Percentiles rank a stretch among this genome's conserved stretches.
These are phyloP conservation scores for Dictyostelium brefeldianum DNA, from an alignment of 78 protist genomes.

Conservation along the genomic window DNA sequence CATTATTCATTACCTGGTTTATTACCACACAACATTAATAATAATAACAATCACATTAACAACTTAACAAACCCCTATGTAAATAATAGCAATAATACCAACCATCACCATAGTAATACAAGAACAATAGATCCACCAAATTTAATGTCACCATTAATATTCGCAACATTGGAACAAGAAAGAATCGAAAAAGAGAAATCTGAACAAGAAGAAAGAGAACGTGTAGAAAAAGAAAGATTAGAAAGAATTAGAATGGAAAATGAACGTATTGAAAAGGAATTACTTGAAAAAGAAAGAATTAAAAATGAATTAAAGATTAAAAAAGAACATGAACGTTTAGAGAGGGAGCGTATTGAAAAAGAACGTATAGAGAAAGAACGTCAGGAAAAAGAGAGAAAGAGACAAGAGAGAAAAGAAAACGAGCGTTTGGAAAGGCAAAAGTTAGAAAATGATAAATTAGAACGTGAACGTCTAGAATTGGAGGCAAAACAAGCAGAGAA, in stretches of 20 bases:
- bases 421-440: background rate
- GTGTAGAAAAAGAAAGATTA: background rate
- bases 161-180: conserved; percentile 5
- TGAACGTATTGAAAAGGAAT: background rate
- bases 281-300: background rate
- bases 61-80: background rate
- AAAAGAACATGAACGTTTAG: background rate
- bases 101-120: background rate
- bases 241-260: background rate
- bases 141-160: background rate
- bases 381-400: background rate
- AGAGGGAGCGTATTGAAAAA: background rate
- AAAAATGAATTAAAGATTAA: background rate
- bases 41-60: background rate
- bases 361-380: background rate
- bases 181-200: background rate
- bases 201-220: background rate
- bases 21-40: background rate
- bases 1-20: no score
- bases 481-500: background rate
- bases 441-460: background rate
- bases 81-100: background rate
- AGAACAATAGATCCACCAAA: background rate
- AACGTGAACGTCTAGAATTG: background rate
- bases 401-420: background rate